Evolutionary conservation across 2,329 filamentous ascomycete genomes (phyloP), one percentile per base, ranked within the genome.

Genomic region (Fusarium staphyleae): DNA sequence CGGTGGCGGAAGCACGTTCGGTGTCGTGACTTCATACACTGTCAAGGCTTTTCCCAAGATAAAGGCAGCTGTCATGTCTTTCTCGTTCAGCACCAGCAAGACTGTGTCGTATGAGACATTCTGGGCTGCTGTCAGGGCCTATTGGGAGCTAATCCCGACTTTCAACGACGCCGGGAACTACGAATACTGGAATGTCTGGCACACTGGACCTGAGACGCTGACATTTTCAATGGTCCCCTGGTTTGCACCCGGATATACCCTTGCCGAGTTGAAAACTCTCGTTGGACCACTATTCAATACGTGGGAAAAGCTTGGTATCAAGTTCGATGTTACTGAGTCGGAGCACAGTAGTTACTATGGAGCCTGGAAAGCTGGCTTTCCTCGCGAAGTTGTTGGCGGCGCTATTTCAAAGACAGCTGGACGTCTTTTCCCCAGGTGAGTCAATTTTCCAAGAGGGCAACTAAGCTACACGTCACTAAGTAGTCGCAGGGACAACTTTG

Each of bases 21-120:
- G 70, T 11, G 72, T 66, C 1, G 63, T 58, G 1, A 65, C 63
- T 14, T 66, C 63, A 1, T 64, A 72, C 30, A 77, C 73, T 1
- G 57, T 80, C 29, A 77, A 75, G 35, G 76, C 71, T 2, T 72
- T 74, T 48, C 75, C 76, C 7, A 66, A 68, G 42, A 40, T 60
- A 0, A 62, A 66, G 10, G 52, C 60, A 0, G 51, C 63, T 0
- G 30, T 65, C 18, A 64, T 66, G 63, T 53, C 51, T n/a, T 66
- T 64, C 16, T 42, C 51, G 3, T 60, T 66, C 11, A 53, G 52
- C 7, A 66, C 58, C 15, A 52, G 58, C 14, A 18, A 52, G 0
- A 52, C 47, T 1, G 18, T 65, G 10, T 62, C 63, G 0, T 37
- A 52, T 2, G 63, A 60, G 3, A 29, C 36, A 11, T 66, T 66